These are phyloP conservation scores for Wickerhamia fluorescens DNA, from an alignment of 805 yeast species.

Conservation along the genomic window DNA sequence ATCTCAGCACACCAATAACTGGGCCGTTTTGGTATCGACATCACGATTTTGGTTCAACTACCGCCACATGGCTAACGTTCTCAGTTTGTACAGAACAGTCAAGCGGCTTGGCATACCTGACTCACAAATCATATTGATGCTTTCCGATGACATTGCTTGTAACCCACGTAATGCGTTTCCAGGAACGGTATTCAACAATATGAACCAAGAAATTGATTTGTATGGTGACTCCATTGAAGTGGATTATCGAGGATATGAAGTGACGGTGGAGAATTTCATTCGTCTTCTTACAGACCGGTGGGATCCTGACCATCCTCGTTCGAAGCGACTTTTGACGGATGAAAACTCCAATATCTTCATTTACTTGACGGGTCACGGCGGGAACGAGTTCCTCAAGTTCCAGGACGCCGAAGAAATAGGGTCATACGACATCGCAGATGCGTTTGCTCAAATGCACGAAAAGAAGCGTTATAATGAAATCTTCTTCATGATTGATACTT, in stretches of 20 bases:
- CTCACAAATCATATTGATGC: constrained; percentile 92
- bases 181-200: constrained; percentile 91
- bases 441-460: constrained; percentile 94
- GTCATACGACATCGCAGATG: constrained; percentile 92
- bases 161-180: constrained; percentile 94
- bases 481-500: constrained; percentile 95
- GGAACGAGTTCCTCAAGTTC: constrained; percentile 92
- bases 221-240: constrained; percentile 95
- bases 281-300: constrained; percentile 90
- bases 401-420: constrained; percentile 98
- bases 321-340: constrained; percentile 85
- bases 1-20: constrained; percentile 50
- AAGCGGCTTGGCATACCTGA: constrained; percentile 96
- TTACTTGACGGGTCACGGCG: constrained; percentile 98
- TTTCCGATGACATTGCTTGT: constrained; percentile 95
- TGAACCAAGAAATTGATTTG: constrained; percentile 83
- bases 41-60: constrained; percentile 98
- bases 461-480: constrained; percentile 93
- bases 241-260: constrained; percentile 96
- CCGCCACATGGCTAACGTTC: constrained; percentile 94
- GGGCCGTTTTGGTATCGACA: constrained; percentile 92
- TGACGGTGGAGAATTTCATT: constrained; percentile 94
- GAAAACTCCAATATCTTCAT: constrained; percentile 91
- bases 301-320: constrained; percentile 90
- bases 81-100: constrained; percentile 92